Conservation (phyloP, 805 yeast species). For the Scheffersomyces coipomensis region DNA sequence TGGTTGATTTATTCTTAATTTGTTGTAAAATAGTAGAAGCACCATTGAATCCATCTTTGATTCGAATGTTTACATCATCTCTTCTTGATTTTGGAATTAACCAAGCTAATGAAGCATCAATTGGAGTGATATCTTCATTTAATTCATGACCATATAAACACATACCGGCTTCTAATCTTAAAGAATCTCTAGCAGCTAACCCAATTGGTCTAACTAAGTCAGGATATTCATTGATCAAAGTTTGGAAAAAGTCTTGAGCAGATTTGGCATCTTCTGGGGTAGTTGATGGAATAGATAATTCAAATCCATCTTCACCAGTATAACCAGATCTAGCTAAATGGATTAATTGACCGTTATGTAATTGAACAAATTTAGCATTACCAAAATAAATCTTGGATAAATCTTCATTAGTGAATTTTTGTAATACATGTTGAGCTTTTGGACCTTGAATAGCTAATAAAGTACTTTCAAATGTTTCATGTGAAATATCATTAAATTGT, state of each 20-base stretch:
- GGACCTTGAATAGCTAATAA: constrained; percentile 95
- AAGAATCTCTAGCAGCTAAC: constrained; percentile 95
- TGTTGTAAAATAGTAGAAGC: constrained; percentile 66
- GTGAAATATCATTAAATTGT: constrained; percentile 35
- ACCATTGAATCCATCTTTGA: constrained; percentile 68
- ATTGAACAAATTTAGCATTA: constrained; percentile 48
- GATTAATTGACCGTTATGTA: constrained; percentile 44
- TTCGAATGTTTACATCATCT: constrained; percentile 28
- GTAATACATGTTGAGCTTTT: constrained; percentile 63
- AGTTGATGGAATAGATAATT: constrained; percentile 67
- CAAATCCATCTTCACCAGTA: constrained; percentile 99
- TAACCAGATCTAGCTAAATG: constrained; percentile 95
- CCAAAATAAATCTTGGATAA: constrained; percentile 74
- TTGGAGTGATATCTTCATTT: constrained; percentile 75
- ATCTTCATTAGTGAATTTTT: constrained; percentile 58
- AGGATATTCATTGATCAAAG: constrained; percentile 51
- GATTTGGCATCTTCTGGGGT: constrained; percentile 35
- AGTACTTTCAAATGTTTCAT: constrained; percentile 60
- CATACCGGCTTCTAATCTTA: constrained; percentile 97
- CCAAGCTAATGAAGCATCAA: constrained; percentile 90
- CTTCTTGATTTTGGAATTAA: constrained; percentile 81
- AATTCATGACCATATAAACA: constrained; percentile 95
- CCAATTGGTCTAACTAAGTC: constrained; percentile 81
- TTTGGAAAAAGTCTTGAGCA: constrained; percentile 61
- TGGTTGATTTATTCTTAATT: constrained; percentile 59